A percentile compares a stretch with the other conserved stretches of the same genome.
These are phyloP conservation scores for Tetracladium setigerum DNA, from an alignment of 495 filamentous ascomycete species.

Conservation along the genomic window DNA sequence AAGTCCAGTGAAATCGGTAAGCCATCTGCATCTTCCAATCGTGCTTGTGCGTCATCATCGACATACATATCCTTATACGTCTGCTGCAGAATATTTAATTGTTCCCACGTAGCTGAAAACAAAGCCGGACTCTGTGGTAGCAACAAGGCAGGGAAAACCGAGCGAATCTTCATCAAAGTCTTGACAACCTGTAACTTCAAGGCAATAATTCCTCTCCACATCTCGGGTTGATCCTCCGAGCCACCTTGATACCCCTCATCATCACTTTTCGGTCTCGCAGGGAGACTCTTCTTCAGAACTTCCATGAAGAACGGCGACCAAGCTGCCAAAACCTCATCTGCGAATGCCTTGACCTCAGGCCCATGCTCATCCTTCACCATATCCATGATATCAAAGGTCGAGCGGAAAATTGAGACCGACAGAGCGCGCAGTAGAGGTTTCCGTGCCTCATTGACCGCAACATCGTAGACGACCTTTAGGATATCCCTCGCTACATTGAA, in stretches of 20 bases:
- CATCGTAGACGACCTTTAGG: conserved; percentile 71
- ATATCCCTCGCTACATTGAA: conserved; percentile 79
- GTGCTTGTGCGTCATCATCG: conserved; percentile 72
- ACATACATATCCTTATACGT: conserved; percentile 78
- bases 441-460: conserved; percentile 66
- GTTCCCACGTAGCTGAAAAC: conserved; percentile 82
- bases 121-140: conserved; percentile 68
- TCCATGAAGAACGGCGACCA: conserved; percentile 86
- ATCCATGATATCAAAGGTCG: conserved; percentile 89
- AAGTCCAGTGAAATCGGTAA: conserved; percentile 96
- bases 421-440: conserved; percentile 70
- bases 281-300: conserved; percentile 62
- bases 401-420: conserved; percentile 79
- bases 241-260: conserved; percentile 24
- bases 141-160: conserved; percentile 74
- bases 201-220: conserved; percentile 72
- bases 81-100: conserved; percentile 61
- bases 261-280: conserved; percentile 36
- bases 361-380: conserved; percentile 91
- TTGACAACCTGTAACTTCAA: conserved; percentile 88
- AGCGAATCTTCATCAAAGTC: conserved; percentile 84
- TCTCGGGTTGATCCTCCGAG: conserved; percentile 28
- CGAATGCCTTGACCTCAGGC: conserved; percentile 75
- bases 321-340: conserved; percentile 67
- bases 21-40: conserved; percentile 82